A percentile compares a stretch with the other conserved stretches of the same genome.
Evolutionary conservation across 805 yeast genomes (phyloP).

Genomic region (Candida chauliodis): DNA sequence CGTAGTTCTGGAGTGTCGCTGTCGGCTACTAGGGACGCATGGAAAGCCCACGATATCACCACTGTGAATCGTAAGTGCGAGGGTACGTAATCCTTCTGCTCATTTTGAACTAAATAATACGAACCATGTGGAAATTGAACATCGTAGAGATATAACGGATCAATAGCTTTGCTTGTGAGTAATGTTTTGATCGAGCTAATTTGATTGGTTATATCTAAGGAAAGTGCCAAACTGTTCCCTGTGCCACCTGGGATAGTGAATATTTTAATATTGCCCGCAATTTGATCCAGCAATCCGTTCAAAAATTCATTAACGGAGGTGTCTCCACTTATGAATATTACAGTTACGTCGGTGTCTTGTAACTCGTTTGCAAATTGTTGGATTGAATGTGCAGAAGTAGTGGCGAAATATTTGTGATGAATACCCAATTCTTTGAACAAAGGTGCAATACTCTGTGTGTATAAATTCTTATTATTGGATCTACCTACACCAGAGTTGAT

Average conservation of each 20-base stretch:
- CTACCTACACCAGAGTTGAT: conserved; percentile 47
- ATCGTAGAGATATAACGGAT: conserved; percentile 43
- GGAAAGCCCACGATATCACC: conserved; percentile 82
- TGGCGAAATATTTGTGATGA: conserved; percentile 38
- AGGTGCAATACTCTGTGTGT: conserved; percentile 43
- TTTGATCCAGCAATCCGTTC: conserved; percentile 38
- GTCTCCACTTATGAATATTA: conserved; percentile 78
- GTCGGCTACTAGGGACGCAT: conserved; percentile 79
- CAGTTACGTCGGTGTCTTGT: conserved; percentile 25
- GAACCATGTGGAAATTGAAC: conserved; percentile 41
- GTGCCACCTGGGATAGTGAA: conserved; percentile 72
- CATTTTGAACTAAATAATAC: conserved; percentile 17
- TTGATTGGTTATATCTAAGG: conserved; percentile 42
- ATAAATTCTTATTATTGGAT: conserved; percentile 29
- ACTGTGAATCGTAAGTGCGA: conserved; percentile 44
- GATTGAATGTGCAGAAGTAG: conserved; percentile 39
- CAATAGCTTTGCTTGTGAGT: conserved; percentile 12
- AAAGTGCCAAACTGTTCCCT: conserved; percentile 76
- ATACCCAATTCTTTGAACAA: conserved; percentile 38
- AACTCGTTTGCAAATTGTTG: conserved; percentile 34
- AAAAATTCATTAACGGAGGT: conserved; percentile 77
- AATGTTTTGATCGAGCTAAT: conserved; percentile 16
- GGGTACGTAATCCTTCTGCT: conserved; percentile 11
- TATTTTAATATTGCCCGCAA: conserved; percentile 17
- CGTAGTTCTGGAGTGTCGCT: conserved; percentile 69